Evolutionary conservation across 345 rosid species (phyloP).

Genomic region (Limnanthes douglasii): DNA sequence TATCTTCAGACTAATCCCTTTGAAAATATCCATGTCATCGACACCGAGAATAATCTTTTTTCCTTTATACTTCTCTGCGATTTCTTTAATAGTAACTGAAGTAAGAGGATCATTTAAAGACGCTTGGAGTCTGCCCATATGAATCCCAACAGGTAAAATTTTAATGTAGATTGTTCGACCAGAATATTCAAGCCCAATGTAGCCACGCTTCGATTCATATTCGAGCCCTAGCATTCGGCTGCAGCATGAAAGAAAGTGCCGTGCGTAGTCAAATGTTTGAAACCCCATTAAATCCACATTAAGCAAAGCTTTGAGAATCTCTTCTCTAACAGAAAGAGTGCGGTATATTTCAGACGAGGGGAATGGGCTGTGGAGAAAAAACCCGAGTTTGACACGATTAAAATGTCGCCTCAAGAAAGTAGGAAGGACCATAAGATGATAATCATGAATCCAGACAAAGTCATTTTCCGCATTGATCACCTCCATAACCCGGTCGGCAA

Average conservation of each 20-base stretch:
- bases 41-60: slow-evolving; percentile 22
- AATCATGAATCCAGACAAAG: slow-evolving; percentile 27
- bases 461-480: slow-evolving; percentile 24
- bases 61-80: slow-evolving; percentile 16
- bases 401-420: slow-evolving; percentile 25
- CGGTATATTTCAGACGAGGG: slow-evolving; percentile 30
- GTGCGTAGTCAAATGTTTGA: slow-evolving; percentile 27
- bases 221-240: slow-evolving; percentile 28
- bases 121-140: slow-evolving; percentile 21
- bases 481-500: slow-evolving; percentile 25
- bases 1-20: slow-evolving; percentile 27
- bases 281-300: slow-evolving; percentile 31
- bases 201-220: slow-evolving; percentile 21
- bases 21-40: slow-evolving; percentile 32
- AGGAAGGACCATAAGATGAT: slow-evolving; percentile 31
- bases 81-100: slow-evolving; percentile 12
- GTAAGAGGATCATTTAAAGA: slow-evolving; percentile 16
- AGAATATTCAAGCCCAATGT: slow-evolving; percentile 24
- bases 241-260: slow-evolving; percentile 26
- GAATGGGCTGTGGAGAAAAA: slow-evolving; percentile 25
- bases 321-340: slow-evolving; percentile 22
- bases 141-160: slow-evolving; percentile 23
- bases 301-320: slow-evolving; percentile 19
- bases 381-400: slow-evolving; percentile 21
- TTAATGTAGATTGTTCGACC: slow-evolving; percentile 24